Evolutionary conservation across 1,284 basidiomycete species (phyloP), one percentile per base, ranked within the genome.

Genomic region (Leccinum subatratum): DNA sequence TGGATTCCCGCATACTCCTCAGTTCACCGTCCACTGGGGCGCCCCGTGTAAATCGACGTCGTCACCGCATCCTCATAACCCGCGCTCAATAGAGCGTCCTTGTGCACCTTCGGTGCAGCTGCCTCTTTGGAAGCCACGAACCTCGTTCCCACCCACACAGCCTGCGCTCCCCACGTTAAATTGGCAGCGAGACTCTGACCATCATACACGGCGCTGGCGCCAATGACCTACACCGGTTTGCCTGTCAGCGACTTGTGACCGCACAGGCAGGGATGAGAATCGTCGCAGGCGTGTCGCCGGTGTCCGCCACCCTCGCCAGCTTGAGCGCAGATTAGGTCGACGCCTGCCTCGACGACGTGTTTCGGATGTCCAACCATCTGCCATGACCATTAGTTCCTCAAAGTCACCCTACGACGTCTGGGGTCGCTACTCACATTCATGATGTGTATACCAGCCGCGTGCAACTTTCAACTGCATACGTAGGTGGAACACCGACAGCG

Each of bases 321-420:
- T 76, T 96, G 94, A 1, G 93, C 92, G 73, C 93, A 95, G 75
- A 96, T 94, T 69, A 96, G 81, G 74, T 96, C 94, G 45, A 91
- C 89, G 61, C 93, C 94, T 37, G 82, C 88, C 9, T 83, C 89
- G 51, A 95, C 82, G 8, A 92, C 92, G 77, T 95, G 94, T 77
- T 93, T 95, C 6, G 92, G 92, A 76, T 92, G 90, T 16, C 93
- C 94, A 70, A 96, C 89, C 93, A 96, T 96, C 84, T 87, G 67
- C 2, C 59, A 56, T n/a, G 8, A 9, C 48, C 18, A 32, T 25
- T 63, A 61, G 22, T 61, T 48, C 42, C 32, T 34, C 28, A 34
- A 7, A 25, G 32, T 59, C 28, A 7, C 9, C 25, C 28, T 32
- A 58, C 28, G 22, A 60, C 34, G 18, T 37, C 28, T 8, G 30